These are phyloP conservation scores for Volvariella volvacea DNA, from an alignment of 1,284 basidiomycete genomes.

Conservation along the genomic window DNA sequence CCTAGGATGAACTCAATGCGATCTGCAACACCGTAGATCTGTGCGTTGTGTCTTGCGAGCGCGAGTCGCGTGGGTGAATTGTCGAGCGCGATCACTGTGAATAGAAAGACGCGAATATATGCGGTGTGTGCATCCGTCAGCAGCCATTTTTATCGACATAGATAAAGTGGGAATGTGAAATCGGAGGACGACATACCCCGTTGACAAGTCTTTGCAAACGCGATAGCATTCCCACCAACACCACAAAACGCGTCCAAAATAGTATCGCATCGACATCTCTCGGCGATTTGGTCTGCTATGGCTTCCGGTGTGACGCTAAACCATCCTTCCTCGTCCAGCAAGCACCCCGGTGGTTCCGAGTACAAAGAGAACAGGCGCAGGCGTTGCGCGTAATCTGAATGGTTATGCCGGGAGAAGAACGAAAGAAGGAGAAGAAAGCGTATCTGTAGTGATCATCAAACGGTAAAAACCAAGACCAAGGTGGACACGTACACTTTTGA, in stretches of 20 bases:
- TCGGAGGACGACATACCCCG: constrained; percentile 50
- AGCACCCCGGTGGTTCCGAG: constrained; percentile 57
- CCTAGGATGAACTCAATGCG: constrained; percentile 90
- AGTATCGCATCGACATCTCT: constrained; percentile 80
- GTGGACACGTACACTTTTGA: constrained; percentile 65
- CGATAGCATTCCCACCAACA: constrained; percentile 96
- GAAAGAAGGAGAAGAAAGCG: not conserved
- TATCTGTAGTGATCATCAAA: no score
- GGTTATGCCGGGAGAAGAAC: not conserved
- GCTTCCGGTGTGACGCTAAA: constrained; percentile 94
- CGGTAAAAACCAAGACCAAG: not conserved
- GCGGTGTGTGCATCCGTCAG: not conserved
- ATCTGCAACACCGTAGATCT: constrained; percentile 89
- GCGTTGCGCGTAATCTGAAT: constrained; percentile 79
- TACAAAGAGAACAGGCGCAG: constrained; percentile 79
- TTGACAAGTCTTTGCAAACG: constrained; percentile 93
- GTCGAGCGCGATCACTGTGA: constrained; percentile 82
- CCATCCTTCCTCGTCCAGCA: constrained; percentile 90
- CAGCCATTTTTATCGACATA: not conserved
- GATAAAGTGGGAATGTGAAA: not conserved
- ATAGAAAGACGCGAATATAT: not conserved
- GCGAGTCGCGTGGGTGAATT: constrained; percentile 77
- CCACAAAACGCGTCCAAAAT: constrained; percentile 95
- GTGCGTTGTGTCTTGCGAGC: constrained; percentile 87
- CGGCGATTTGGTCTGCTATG: constrained; percentile 88